Conservation (phyloP, 805 yeast species). For the Yamadazyma ubonensis region DNA sequence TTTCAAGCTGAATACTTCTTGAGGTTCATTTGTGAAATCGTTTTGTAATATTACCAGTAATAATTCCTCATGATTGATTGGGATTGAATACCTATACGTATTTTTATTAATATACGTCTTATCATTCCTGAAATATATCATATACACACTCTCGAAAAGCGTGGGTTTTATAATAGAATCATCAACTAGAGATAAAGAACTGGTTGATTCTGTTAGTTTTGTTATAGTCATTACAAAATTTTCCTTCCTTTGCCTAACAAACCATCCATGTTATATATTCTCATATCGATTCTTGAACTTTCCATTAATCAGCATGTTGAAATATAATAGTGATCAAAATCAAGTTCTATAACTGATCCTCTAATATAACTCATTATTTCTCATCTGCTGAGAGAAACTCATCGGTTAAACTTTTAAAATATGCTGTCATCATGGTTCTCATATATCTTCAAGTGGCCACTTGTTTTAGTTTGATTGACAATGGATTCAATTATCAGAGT, state of each 20-base stretch:
- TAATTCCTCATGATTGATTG: constrained; percentile 1
- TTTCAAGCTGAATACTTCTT: neutral
- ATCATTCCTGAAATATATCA: constrained; percentile 13
- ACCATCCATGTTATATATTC: neutral
- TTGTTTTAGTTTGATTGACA: too few relatives aligned
- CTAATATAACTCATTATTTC: too few relatives aligned
- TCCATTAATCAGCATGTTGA: neutral
- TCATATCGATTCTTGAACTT: neutral
- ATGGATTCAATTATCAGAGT: neutral
- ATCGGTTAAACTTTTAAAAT: too few relatives aligned
- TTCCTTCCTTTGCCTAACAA: neutral
- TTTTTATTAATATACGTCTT: constrained; percentile 4
- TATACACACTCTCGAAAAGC: constrained; percentile 12
- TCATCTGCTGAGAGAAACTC: too few relatives aligned
- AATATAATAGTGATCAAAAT: too few relatives aligned
- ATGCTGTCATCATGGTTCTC: too few relatives aligned
- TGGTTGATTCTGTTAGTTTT: constrained; percentile 8
- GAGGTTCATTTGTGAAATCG: too few relatives aligned
- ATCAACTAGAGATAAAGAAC: constrained; percentile 10
- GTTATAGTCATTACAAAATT: constrained; percentile 4
- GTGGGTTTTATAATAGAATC: constrained; percentile 3
- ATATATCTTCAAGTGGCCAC: too few relatives aligned
- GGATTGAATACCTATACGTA: constrained; percentile 6
- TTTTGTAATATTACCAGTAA: neutral
- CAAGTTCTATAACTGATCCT: too few relatives aligned